phyloP scores from a whole-genome alignment of 2,329 filamentous ascomycete species.

The Trichoderma koningiopsis region DNA sequence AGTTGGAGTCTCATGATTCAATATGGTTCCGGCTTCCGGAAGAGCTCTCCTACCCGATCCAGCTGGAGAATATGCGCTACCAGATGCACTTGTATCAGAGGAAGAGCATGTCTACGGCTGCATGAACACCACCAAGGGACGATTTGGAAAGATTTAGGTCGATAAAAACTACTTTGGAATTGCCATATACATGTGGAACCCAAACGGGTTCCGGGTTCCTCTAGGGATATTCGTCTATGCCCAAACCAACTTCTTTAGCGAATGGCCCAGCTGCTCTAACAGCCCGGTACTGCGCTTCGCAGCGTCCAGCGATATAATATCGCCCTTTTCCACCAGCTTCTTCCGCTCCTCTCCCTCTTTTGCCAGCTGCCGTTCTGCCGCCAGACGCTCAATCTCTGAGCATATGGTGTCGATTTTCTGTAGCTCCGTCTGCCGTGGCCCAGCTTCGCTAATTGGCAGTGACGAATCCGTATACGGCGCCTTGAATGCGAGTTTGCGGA shows the following conservation, averaged over 20 bases:
- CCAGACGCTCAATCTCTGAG: conserved; percentile 73
- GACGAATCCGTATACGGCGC: conserved; percentile 57
- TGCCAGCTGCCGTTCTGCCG: conserved; percentile 51
- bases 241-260: conserved; percentile 94
- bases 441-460: conserved; percentile 53
- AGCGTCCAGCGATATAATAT: conserved; percentile 82
- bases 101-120: conserved; percentile 26
- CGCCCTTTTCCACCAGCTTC: conserved; percentile 57
- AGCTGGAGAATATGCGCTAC: conserved; percentile 92
- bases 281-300: conserved; percentile 85
- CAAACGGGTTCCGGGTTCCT: not conserved
- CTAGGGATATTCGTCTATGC: conserved; percentile 41
- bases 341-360: conserved; percentile 47
- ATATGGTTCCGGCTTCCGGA: conserved; percentile 79
- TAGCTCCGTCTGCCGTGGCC: conserved; percentile 52
- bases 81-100: conserved; percentile 79
- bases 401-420: conserved; percentile 67
- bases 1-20: conserved; percentile 73
- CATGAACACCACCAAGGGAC: not conserved
- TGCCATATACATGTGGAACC: not conserved
- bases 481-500: conserved; percentile 56
- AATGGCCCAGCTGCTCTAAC: conserved; percentile 84
- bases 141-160: not conserved
- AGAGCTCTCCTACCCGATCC: conserved; percentile 74
- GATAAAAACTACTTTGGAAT: conserved; percentile 10